phyloP scores from a whole-genome alignment of 192 early-diverging fungal genomes.

The Paraglomus occultum region DNA sequence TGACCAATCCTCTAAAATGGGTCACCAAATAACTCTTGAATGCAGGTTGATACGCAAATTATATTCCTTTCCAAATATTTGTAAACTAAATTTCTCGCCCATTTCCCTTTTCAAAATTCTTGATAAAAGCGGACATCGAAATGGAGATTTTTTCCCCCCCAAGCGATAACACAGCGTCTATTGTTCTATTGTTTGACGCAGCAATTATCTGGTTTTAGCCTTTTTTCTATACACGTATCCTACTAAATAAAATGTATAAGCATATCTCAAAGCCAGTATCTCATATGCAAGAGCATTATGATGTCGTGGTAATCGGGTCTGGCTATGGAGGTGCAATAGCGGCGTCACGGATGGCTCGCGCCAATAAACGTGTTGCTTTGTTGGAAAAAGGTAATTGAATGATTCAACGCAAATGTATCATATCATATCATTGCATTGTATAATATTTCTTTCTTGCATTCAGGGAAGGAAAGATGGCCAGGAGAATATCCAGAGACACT shows the following conservation, averaged over 20 bases:
- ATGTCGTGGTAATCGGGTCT: constrained; percentile 45
- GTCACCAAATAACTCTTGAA: too few species aligned
- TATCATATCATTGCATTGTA: not conserved
- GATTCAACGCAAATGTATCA: not conserved
- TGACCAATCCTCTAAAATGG: too few species aligned
- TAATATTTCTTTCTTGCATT: not conserved
- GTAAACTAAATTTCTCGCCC: too few species aligned
- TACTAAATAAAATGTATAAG: not conserved
- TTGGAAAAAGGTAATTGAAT: constrained; percentile 34
- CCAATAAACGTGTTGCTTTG: constrained; percentile 42
- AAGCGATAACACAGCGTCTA: too few species aligned
- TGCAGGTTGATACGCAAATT: too few species aligned
- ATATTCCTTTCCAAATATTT: too few species aligned
- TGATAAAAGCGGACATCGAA: too few species aligned
- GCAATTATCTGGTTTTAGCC: too few species aligned
- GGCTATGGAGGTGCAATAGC: constrained; percentile 48
- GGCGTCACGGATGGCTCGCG: constrained; percentile 43
- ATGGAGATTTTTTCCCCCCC: too few species aligned
- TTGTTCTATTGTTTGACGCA: too few species aligned
- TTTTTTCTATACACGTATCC: too few species aligned
- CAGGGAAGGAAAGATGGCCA: constrained; percentile 47
- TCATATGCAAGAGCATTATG: constrained; percentile 35
- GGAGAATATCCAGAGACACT: constrained; percentile 44
- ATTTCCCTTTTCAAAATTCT: too few species aligned
- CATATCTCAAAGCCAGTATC: constrained; percentile 25